Conservation (phyloP, 2,329 filamentous ascomycete species). For the Aspergillus sp. region DNA sequence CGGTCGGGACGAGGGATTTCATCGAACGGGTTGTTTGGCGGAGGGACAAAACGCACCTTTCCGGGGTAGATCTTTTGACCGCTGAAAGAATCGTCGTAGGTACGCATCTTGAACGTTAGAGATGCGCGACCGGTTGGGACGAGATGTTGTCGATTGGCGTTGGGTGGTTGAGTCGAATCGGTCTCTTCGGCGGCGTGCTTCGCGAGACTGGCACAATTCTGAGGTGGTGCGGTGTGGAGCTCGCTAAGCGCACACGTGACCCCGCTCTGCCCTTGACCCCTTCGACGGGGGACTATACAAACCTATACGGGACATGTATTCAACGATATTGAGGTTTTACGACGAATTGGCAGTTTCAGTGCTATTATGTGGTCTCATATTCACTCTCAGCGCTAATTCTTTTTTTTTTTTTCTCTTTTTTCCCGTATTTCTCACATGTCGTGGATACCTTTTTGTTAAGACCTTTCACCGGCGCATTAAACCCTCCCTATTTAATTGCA, state of each 20-base stretch:
- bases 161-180: conserved; percentile 45
- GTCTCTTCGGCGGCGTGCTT: conserved; percentile 35
- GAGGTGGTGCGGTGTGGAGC: conserved; percentile 36
- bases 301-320: too few species aligned
- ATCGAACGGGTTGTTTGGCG: conserved; percentile 9
- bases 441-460: neutral
- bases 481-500: neutral
- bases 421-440: neutral
- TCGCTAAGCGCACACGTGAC: conserved; percentile 49
- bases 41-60: conserved; percentile 60
- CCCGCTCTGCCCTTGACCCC: conserved; percentile 37
- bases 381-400: neutral
- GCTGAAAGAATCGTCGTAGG: conserved; percentile 77
- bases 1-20: conserved; percentile 6
- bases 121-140: conserved; percentile 45
- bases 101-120: conserved; percentile 64
- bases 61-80: conserved; percentile 77
- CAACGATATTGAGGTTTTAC: neutral
- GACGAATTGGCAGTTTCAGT: neutral
- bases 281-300: neutral
- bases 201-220: conserved; percentile 41
- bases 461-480: neutral
- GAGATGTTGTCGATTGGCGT: conserved; percentile 43
- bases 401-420: neutral
- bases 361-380: neutral